These are phyloP conservation scores for Oidiodendron maius DNA, from an alignment of 495 filamentous ascomycete species.

Conservation along the genomic window DNA sequence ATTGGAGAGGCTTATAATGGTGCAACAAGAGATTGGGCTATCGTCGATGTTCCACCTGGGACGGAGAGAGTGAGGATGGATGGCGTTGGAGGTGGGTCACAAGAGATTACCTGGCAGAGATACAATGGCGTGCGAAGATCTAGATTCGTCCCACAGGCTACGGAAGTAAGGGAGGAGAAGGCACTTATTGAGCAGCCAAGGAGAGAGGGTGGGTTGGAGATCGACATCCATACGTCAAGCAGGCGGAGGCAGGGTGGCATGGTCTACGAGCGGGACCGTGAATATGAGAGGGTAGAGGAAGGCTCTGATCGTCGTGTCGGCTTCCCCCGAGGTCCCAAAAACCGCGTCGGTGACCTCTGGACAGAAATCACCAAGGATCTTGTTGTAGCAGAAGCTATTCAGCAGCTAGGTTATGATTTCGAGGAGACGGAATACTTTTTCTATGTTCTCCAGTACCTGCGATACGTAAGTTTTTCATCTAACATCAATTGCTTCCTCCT, in stretches of 20 bases:
- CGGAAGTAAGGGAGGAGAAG: constrained; percentile 7
- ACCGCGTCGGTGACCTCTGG: constrained; percentile 64
- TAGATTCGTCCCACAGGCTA: constrained; percentile 53
- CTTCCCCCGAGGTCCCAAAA: constrained; percentile 29
- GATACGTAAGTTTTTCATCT: no score
- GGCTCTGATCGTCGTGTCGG: constrained; percentile 37
- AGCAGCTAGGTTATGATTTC: constrained; percentile 77
- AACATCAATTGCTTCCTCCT: no score
- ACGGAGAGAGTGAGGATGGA: constrained; percentile 72
- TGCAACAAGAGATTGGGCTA: constrained; percentile 64
- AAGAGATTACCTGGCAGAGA: constrained; percentile 68
- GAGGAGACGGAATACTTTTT: constrained; percentile 88
- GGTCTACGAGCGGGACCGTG: constrained; percentile 19
- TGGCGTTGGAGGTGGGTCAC: constrained; percentile 57
- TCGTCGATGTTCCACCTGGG: constrained; percentile 75
- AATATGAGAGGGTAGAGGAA: constrained; percentile 36
- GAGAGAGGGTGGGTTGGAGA: constrained; percentile 15
- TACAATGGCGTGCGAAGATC: constrained; percentile 70
- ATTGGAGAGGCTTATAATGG: constrained; percentile 64
- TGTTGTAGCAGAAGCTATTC: constrained; percentile 81
- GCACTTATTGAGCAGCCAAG: background rate
- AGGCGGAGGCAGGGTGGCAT: constrained; percentile 2
- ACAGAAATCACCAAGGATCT: constrained; percentile 96
- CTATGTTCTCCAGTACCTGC: constrained; percentile 88
- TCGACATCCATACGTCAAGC: constrained; percentile 16